Evolutionary conservation across 306 rosid species (phyloP).

Genomic region (Coriaria nepalensis): DNA sequence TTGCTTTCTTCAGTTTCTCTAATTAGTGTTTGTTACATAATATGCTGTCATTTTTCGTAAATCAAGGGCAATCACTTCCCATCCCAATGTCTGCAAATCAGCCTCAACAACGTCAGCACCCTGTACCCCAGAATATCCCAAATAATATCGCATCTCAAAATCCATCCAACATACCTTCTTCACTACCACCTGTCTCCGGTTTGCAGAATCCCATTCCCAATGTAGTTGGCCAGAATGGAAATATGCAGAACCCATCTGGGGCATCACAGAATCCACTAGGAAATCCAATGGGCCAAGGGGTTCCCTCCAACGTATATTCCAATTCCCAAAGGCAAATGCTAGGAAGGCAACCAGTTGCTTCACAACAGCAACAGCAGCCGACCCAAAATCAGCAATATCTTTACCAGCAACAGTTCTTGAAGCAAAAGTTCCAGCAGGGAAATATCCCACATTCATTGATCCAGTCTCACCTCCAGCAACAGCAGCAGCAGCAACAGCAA

Average conservation of each 20-base stretch:
- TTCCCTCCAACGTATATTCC: constrained; percentile 47
- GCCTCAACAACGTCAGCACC: constrained; percentile 54
- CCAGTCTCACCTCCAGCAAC: constrained; percentile 51
- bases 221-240: constrained; percentile 54
- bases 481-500: constrained; percentile 48
- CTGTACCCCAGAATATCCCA: constrained; percentile 57
- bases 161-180: constrained; percentile 30
- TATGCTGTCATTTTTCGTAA: constrained; percentile 44
- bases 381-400: constrained; percentile 42
- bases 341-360: constrained; percentile 64
- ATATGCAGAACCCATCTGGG: constrained; percentile 47
- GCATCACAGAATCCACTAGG: constrained; percentile 46
- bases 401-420: constrained; percentile 52
- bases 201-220: constrained; percentile 48
- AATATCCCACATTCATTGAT: constrained; percentile 28
- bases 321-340: constrained; percentile 62
- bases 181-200: constrained; percentile 41
- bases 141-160: constrained; percentile 36
- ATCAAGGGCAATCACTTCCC: constrained; percentile 54
- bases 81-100: constrained; percentile 37
- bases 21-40: constrained; percentile 10
- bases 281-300: constrained; percentile 50
- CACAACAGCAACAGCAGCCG: constrained; percentile 66
- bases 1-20: constrained; percentile 1
- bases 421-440: constrained; percentile 45